Conservation (phyloP, 352 stramenopile species). For the Peronosclerospora sorghi region DNA sequence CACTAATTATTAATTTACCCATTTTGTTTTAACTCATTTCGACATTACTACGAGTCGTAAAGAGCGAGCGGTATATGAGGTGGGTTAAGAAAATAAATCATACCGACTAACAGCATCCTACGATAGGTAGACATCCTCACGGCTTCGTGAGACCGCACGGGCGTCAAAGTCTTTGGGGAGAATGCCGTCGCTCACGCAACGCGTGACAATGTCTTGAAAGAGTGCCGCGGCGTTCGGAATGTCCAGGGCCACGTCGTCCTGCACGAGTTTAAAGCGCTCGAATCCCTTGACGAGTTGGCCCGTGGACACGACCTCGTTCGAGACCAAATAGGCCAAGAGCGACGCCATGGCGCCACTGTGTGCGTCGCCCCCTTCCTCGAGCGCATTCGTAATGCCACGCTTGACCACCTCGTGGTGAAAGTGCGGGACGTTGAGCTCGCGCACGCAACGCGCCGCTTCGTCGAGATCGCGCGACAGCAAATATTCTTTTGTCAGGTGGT, state of each 20-base stretch:
- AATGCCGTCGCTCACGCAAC: conserved; percentile 33
- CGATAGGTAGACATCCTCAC: no score
- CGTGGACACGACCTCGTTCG: conserved; percentile 48
- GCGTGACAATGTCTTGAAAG: conserved; percentile 34
- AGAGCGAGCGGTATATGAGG: no score
- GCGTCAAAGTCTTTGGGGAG: conserved; percentile 38
- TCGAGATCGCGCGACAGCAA: conserved; percentile 91
- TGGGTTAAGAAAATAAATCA: no score
- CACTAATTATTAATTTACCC: no score
- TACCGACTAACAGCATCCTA: no score
- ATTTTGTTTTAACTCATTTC: no score
- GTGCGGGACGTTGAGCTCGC: conserved; percentile 90
- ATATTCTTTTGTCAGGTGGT: conserved; percentile 95
- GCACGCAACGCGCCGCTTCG: conserved; percentile 86
- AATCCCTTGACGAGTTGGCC: conserved; percentile 74
- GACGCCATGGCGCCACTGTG: conserved; percentile 55
- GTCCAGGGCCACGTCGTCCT: conserved; percentile 55
- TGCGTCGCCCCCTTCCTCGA: conserved; percentile 37
- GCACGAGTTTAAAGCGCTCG: conserved; percentile 61
- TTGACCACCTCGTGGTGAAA: conserved; percentile 97
- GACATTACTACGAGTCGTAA: no score
- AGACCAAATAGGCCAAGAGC: conserved; percentile 59
- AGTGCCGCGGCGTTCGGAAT: conserved; percentile 43
- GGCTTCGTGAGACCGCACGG: conserved; percentile 21
- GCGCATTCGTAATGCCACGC: conserved; percentile 50